Evolutionary conservation across 73 alveolate genomes (phyloP), one percentile per base, ranked within the genome.

Genomic region (Blepharisma stoltei): DNA sequence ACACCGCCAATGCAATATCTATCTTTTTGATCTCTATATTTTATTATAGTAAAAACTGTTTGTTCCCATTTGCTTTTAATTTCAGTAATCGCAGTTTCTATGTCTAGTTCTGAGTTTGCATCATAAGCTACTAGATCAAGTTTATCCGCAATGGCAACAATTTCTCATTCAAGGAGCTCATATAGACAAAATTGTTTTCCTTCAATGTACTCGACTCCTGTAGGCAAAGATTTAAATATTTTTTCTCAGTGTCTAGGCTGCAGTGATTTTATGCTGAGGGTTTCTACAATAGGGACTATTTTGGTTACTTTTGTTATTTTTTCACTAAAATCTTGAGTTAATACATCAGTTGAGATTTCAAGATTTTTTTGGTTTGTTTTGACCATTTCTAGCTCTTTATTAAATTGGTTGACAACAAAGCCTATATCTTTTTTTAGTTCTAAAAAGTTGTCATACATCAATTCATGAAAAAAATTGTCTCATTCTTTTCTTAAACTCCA

Each of bases 1-100:
- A 96, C 93, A 47, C 92, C 95, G 43, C 93, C 98, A 38, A 96
- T 85, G 37, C 93, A 90, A 86, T 86, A 89, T 54, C 84, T 81
- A 54, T 89, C 96, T 48, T 88, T 82, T 52, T 82, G 41, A 1
- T 32, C 97, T 73, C 86, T 88, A 67, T 91, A 88, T 1, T 81
- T 76, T 55, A 82, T 91, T 18, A 92, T 77, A 44, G 71, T 78
- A 50, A 91, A 86, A 67, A 88, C 97, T 0, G 86, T 88, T 80
- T 85, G 90, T 65, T 78, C 84, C 97, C 97, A 91, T 47, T 68
- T 54, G 32, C 78, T 86, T 60, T 91, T 94, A 9, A 88, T 55
- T 3, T 54, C 60, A 20, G 78, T 81, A 55, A 91, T 37, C 77
- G 85, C 67, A 25, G 83, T 76, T 54, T 88, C 81, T 43, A 91